Evolutionary conservation across 805 yeast species (phyloP).

Genomic region (Lachancea nothofagi): DNA sequence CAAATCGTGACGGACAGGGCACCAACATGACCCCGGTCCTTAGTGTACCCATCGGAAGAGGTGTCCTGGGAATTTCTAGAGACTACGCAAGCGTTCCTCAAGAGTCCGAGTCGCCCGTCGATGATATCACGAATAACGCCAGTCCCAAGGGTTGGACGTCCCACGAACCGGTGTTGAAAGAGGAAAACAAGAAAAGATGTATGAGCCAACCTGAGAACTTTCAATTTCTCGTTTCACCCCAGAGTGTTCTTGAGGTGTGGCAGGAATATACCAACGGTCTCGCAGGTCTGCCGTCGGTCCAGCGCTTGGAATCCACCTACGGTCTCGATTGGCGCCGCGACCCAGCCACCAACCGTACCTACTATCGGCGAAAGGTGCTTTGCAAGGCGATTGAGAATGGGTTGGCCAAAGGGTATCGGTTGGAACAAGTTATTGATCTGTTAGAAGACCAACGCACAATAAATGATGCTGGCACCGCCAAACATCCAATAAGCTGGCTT

Average conservation of each 20-base stretch:
- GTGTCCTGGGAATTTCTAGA: background rate
- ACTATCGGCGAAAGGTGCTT: constrained; percentile 46
- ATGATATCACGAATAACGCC: too few species aligned
- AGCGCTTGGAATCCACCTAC: constrained; percentile 43
- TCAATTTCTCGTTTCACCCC: constrained; percentile 39
- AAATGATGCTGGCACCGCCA: constrained; percentile 37
- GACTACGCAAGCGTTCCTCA: too few species aligned
- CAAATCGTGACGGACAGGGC: background rate
- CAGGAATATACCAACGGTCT: constrained; percentile 49
- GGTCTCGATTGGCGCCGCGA: constrained; percentile 53
- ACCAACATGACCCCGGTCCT: constrained; percentile 7
- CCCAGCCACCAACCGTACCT: constrained; percentile 48
- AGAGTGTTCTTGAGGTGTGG: constrained; percentile 50
- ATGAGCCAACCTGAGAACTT: constrained; percentile 27
- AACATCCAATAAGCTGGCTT: constrained; percentile 43
- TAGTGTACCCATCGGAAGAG: constrained; percentile 14
- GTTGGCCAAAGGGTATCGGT: constrained; percentile 38
- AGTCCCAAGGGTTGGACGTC: too few species aligned
- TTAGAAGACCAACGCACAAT: constrained; percentile 42
- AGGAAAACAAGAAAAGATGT: constrained; percentile 27
- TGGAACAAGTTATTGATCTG: constrained; percentile 40
- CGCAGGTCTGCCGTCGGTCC: constrained; percentile 48
- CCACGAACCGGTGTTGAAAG: constrained; percentile 13
- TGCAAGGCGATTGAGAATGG: constrained; percentile 53
- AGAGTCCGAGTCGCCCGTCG: too few species aligned